Conservation (phyloP, 495 filamentous ascomycete species). For the Cercophora newfieldiana region DNA sequence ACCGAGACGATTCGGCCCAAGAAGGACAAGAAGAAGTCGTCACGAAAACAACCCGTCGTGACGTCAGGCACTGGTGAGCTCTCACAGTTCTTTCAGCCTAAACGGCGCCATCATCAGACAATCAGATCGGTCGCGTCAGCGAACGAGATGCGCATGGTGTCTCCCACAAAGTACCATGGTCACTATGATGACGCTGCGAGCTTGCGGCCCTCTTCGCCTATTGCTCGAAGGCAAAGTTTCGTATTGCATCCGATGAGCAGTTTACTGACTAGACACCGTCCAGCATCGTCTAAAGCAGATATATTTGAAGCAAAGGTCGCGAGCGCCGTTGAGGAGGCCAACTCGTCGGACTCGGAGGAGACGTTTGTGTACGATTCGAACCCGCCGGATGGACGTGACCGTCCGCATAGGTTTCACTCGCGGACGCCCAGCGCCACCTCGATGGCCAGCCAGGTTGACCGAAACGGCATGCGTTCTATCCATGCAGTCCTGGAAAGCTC, state of each 20-base stretch:
- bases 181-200: conserved; percentile 32
- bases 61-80: conserved; percentile 71
- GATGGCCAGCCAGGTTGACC: conserved; percentile 77
- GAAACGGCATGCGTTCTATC: conserved; percentile 60
- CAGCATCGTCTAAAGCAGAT: conserved; percentile 93
- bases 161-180: conserved; percentile 36
- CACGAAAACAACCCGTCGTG: conserved; percentile 72
- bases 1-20: conserved; percentile 93
- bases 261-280: conserved; percentile 53
- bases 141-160: conserved; percentile 27
- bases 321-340: conserved; percentile 85
- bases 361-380: conserved; percentile 99
- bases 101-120: conserved; percentile 39
- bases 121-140: conserved; percentile 37
- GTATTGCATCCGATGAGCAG: conserved; percentile 41
- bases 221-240: conserved; percentile 30
- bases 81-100: conserved; percentile 22
- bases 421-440: conserved; percentile 94
- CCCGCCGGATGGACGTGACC: conserved; percentile 76
- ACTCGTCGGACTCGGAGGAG: conserved; percentile 93
- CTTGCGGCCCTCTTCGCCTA: conserved; percentile 19
- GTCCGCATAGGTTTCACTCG: conserved; percentile 85
- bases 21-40: conserved; percentile 80
- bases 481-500: conserved; percentile 62
- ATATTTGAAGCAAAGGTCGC: conserved; percentile 97